phyloP scores from a whole-genome alignment of 768 basidiomycete genomes.

The Vishniacozyma victoriae region DNA sequence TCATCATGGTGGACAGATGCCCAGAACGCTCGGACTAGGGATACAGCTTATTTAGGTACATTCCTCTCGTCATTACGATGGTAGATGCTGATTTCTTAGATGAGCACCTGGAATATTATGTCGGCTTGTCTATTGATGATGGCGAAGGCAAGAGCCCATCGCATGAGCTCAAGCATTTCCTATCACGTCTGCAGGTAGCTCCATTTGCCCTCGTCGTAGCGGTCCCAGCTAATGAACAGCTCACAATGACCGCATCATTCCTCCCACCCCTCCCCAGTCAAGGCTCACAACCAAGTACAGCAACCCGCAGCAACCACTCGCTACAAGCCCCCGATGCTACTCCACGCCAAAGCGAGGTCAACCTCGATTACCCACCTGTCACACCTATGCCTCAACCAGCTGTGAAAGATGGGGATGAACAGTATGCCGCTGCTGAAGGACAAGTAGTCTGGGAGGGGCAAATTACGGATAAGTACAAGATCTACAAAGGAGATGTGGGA shows the following conservation, averaged over 20 bases:
- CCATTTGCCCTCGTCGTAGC: neutral
- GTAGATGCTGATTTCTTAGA: conserved; percentile 8
- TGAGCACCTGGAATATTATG: conserved; percentile 31
- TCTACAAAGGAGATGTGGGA: conserved; percentile 47
- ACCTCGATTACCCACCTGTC: conserved; percentile 66
- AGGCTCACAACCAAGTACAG: conserved; percentile 43
- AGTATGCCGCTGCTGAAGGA: conserved; percentile 74
- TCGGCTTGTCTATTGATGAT: conserved; percentile 8
- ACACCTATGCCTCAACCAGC: conserved; percentile 81
- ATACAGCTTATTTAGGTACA: conserved; percentile 30
- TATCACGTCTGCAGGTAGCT: conserved; percentile 14
- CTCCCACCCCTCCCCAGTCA: conserved; percentile 40
- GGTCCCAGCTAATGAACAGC: conserved; percentile 50
- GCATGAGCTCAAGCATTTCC: conserved; percentile 15
- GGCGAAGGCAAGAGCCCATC: conserved; percentile 11
- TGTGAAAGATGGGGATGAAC: conserved; percentile 64
- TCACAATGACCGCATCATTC: conserved; percentile 75
- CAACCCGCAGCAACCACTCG: neutral
- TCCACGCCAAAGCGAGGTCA: too few species aligned
- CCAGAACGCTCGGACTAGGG: conserved; percentile 6
- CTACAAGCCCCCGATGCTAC: conserved; percentile 33
- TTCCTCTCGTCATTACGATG: neutral
- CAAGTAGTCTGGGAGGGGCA: conserved; percentile 55
- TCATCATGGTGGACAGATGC: conserved; percentile 24
- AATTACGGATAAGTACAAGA: conserved; percentile 41